phyloP scores from a whole-genome alignment of 495 filamentous ascomycete species.

The Aspergillus haitiensis region DNA sequence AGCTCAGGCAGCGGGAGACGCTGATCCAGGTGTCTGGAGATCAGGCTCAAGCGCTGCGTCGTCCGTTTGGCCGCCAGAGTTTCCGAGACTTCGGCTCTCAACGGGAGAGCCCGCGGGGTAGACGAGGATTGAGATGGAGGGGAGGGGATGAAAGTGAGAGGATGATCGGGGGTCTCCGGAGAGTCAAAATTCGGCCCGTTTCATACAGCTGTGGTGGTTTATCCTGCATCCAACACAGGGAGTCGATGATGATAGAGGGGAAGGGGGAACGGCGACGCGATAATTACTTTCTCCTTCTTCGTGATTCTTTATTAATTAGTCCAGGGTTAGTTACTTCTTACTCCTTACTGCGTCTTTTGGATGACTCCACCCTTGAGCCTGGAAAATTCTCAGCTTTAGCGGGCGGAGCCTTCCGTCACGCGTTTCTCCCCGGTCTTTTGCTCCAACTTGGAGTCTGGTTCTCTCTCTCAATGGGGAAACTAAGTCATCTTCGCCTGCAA shows the following conservation, averaged over 20 bases:
- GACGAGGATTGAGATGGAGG: constrained; percentile 22
- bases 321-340: neutral
- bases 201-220: neutral
- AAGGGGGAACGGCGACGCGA: neutral
- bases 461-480: too few relatives aligned
- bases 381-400: constrained; percentile 7
- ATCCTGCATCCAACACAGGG: too few relatives aligned
- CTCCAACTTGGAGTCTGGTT: neutral
- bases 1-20: constrained; percentile 58
- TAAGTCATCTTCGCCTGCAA: too few relatives aligned
- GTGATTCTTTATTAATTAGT: neutral
- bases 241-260: constrained; percentile 7
- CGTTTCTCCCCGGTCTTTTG: constrained; percentile 6
- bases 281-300: neutral
- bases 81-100: constrained; percentile 41
- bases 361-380: constrained; percentile 6
- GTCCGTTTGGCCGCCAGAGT: constrained; percentile 58
- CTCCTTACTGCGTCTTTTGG: constrained; percentile 3
- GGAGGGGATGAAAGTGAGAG: constrained; percentile 7
- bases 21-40: constrained; percentile 75
- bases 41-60: constrained; percentile 71
- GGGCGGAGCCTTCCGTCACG: constrained; percentile 28
- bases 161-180: constrained; percentile 39
- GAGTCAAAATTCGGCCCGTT: constrained; percentile 11
- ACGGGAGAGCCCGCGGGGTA: constrained; percentile 43